A percentile compares a stretch with the other conserved stretches of the same genome.
phyloP scores from a whole-genome alignment of 2,329 filamentous ascomycete genomes.

The Bipolaris cookei region DNA sequence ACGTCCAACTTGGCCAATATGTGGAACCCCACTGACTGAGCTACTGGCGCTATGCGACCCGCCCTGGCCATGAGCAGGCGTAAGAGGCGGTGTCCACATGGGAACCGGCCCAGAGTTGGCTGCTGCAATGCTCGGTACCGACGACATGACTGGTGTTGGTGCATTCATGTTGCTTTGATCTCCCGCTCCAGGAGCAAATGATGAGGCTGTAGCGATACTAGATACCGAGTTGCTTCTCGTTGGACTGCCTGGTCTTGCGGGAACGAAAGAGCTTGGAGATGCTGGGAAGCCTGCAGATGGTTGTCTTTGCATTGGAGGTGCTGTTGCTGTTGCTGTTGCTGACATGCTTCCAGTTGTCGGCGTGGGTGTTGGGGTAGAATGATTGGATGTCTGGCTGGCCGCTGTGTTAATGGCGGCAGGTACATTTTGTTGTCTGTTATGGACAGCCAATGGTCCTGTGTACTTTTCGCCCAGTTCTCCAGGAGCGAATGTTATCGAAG shows the following conservation, averaged over 20 bases:
- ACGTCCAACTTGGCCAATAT: slow-evolving; percentile 36
- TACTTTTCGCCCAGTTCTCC: slow-evolving; percentile 87
- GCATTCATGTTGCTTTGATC: slow-evolving; percentile 66
- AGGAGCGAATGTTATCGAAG: slow-evolving; percentile 79
- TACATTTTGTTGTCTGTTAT: slow-evolving; percentile 35
- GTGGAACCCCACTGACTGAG: slow-evolving; percentile 58
- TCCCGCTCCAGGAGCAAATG: slow-evolving; percentile 49
- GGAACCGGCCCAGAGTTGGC: slow-evolving; percentile 70
- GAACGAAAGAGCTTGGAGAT: slow-evolving; percentile 63
- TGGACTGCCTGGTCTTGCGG: slow-evolving; percentile 73
- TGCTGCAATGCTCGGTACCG: slow-evolving; percentile 76
- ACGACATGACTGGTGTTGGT: slow-evolving; percentile 78
- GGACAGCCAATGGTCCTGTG: slow-evolving; percentile 64
- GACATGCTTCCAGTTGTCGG: slow-evolving; percentile 69
- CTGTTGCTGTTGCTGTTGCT: slow-evolving; percentile 56
- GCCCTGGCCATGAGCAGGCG: slow-evolving; percentile 63
- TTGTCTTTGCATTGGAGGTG: slow-evolving; percentile 60
- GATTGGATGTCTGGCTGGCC: slow-evolving; percentile 58
- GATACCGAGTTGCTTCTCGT: slow-evolving; percentile 85
- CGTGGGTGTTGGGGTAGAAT: slow-evolving; percentile 73
- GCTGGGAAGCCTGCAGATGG: slow-evolving; percentile 62
- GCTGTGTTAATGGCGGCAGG: slow-evolving; percentile 53
- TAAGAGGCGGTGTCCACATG: slow-evolving; percentile 89
- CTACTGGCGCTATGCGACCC: slow-evolving; percentile 61
- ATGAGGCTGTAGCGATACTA: slow-evolving; percentile 73